Percentiles rank a stretch among this genome's conserved stretches.
Conservation (phyloP, 352 stramenopile species). For the Elongisporangium anandrum region DNA sequence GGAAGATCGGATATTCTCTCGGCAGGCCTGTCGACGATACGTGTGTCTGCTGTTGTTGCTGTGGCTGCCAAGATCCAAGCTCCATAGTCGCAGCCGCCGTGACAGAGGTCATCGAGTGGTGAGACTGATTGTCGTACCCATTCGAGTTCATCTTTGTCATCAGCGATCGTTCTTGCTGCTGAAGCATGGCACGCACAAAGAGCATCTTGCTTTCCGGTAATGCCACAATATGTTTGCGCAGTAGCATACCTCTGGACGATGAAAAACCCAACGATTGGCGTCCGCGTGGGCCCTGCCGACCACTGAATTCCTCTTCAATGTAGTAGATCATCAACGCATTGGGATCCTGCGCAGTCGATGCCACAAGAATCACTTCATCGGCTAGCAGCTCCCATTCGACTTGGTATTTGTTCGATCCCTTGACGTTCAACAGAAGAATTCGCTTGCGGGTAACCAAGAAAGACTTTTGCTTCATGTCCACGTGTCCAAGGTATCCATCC, state of each 20-base stretch:
- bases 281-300: conserved; percentile 6
- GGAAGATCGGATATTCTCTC: conserved; percentile 66
- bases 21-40: conserved; percentile 12
- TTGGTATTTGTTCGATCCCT: conserved; percentile 63
- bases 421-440: conserved; percentile 74
- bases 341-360: conserved; percentile 34
- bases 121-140: conserved; percentile 8
- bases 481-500: conserved; percentile 80
- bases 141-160: conserved; percentile 57
- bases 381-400: conserved; percentile 77
- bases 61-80: conserved; percentile 31
- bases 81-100: conserved; percentile 43
- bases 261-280: conserved; percentile 12
- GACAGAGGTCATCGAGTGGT: conserved; percentile 19
- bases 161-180: conserved; percentile 78
- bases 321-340: conserved; percentile 52
- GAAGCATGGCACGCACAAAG: conserved; percentile 82
- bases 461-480: conserved; percentile 81
- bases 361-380: conserved; percentile 74
- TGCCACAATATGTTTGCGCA: conserved; percentile 73
- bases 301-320: conserved; percentile 66
- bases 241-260: conserved; percentile 49
- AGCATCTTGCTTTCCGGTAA: conserved; percentile 71
- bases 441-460: conserved; percentile 82
- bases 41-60: conserved; percentile 14